phyloP scores from a whole-genome alignment of 768 basidiomycete species.

The Boletus rubescentipes region DNA sequence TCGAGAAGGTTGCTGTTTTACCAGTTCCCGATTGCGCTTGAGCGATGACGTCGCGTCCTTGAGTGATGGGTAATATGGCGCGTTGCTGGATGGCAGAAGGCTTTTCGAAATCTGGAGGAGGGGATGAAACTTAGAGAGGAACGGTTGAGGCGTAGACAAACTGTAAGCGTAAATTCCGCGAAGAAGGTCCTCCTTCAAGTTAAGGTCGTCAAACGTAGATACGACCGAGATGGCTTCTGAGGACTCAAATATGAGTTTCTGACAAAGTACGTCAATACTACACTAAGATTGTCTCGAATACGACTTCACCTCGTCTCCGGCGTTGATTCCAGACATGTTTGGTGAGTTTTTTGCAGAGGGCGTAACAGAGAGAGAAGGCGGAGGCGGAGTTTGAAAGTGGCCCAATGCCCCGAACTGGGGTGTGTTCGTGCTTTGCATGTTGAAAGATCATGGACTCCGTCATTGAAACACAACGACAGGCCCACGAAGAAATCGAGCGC shows the following conservation, averaged over 20 bases:
- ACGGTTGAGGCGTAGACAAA: constrained; percentile 35
- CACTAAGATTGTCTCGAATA: constrained; percentile 17
- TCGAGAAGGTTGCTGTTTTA: constrained; percentile 99
- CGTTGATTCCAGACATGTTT: constrained; percentile 79
- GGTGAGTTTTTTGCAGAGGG: constrained; percentile 30
- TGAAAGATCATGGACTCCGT: constrained; percentile 78
- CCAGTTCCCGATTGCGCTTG: constrained; percentile 99
- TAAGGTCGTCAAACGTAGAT: constrained; percentile 86
- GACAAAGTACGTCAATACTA: constrained; percentile 1
- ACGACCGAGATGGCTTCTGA: constrained; percentile 89
- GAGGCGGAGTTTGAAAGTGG: constrained; percentile 56
- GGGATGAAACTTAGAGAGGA: constrained; percentile 2
- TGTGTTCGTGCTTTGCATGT: neutral
- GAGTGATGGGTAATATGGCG: constrained; percentile 93
- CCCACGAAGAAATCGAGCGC: constrained; percentile 93
- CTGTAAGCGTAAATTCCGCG: constrained; percentile 99
- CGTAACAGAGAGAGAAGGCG: constrained; percentile 32
- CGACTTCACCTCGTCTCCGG: constrained; percentile 74
- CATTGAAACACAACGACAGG: constrained; percentile 91
- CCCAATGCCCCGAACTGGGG: neutral
- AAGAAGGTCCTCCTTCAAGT: constrained; percentile 91
- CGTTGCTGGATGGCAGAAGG: constrained; percentile 99
- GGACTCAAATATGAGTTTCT: constrained; percentile 96
- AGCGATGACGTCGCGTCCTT: constrained; percentile 96
- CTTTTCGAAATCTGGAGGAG: constrained; percentile 81